Evolutionary conservation across 768 basidiomycete species (phyloP), one percentile per base, ranked within the genome.

Genomic region (Collybia sp.): DNA sequence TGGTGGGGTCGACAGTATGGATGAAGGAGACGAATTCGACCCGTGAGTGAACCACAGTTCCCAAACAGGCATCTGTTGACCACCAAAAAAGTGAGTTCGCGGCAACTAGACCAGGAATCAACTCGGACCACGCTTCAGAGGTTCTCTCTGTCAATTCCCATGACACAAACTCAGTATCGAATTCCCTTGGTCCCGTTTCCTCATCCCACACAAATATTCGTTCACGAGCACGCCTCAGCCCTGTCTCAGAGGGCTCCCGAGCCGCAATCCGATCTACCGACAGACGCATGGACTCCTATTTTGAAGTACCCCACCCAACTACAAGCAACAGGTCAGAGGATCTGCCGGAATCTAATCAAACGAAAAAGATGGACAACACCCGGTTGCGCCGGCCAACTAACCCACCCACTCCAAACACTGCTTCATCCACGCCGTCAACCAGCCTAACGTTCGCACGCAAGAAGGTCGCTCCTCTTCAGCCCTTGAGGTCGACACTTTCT

Each of bases 11-110:
- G 80, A 73, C 36, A 75, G 68, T 44, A 72, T 77, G 64, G 79
- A 80, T 53, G 85, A 83, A 42, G 80, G 67, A 1, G 84, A 88
- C 51, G 87, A 86, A 49, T 90, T 89, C 52, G 88, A 90, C 57
- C 86, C 86, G 87, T 89, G 59, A 57, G 85, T 69, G 2, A 25
- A 25, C 25, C 15, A 20, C 5, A 40, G 40, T 17, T 6, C 32
- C 12, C 17, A 5, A 13, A 30, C 18, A n/a, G 2, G 12, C 37
- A 30, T 45, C 20, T 48, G 15, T 2, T 9, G 15, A 49, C 37
- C 37, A 35, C 32, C 53, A 8, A 25, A 25, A 25, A 25, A 89
- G 87, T 1, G 82, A 85, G 45, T 89, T 88, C 62, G 81, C 83
- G 8, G 79, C 80, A 0, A 79, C 77, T 1, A 76, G 77, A 30